Base-by-base conservation (phyloP, 2,329 filamentous ascomycete genomes). In the Pleomassaria siparia region DNA sequence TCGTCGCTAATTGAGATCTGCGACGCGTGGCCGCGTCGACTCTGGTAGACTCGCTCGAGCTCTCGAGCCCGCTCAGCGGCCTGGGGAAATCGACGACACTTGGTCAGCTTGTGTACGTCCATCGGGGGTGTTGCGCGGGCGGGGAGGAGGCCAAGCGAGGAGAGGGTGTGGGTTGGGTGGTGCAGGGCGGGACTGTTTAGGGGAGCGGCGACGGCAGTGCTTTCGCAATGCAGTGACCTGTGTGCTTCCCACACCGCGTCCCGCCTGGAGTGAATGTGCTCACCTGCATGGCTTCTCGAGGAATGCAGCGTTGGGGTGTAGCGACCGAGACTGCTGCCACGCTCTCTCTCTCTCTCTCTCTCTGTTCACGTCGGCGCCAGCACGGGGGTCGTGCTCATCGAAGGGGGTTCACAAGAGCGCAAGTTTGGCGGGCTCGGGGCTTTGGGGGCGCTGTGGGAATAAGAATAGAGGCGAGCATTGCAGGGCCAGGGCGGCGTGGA, bases 1-100 rank as follows among this genome's bases (percentile, higher is more conserved):
- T 91, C 88, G 73, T 96, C 91, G 71, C 88, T 94, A 70, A 95
- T 86, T 59, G 82, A 85, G 52, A 85, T 75, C 59, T 84, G 80
- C 53, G 82, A 76, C 57, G 74, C 74, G 73, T 85, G 83, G 57
- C 80, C 80, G 63, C 79, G 76, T 53, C 79, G 75, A 59, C 74
- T 71, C 59, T 78, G 72, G 71, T 79, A 79, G 64, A 68, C 49
- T 33, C 71, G 69, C 57, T 77, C 75, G 47, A 76, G 70, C 60
- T 77, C 74, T 46, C 63, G 67, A 46, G 74, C 74, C 58, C 74
- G 65, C 40, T 70, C 60, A 49, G 69, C 64, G 50, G 68, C 62
- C 71, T 73, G 63, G 41, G 53, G 51, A 44, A 53, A 21, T 44
- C 47, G 51, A 43, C 45, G 53, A 44, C 53, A 18, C 40, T 49